Percentiles rank a stretch among this genome's conserved stretches.
phyloP scores from a whole-genome alignment of 495 filamentous ascomycete species.

The Podospora pseudopauciseta region DNA sequence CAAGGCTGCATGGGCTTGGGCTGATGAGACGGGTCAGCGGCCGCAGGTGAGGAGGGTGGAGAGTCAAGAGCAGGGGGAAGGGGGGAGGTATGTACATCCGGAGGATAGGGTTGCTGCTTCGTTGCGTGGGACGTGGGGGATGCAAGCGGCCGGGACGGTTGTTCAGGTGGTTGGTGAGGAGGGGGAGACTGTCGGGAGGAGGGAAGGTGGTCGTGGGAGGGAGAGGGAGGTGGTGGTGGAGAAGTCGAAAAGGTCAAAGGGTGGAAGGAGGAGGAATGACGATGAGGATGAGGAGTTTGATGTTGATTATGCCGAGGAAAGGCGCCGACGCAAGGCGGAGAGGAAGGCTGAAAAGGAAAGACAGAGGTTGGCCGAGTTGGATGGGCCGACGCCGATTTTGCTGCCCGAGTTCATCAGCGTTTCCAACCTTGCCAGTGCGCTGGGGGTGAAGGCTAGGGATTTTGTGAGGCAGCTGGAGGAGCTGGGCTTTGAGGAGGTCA shows the following conservation, averaged over 20 bases:
- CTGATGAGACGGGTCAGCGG: neutral
- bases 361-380: conserved; percentile 30
- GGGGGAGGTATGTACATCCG: neutral
- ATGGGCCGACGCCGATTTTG: conserved; percentile 52
- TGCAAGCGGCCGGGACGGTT: neutral
- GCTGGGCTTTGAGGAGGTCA: conserved; percentile 80
- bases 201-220: neutral
- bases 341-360: conserved; percentile 35
- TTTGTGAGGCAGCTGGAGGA: conserved; percentile 73
- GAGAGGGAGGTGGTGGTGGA: neutral
- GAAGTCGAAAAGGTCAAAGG: conserved; percentile 21
- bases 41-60: neutral
- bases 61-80: neutral
- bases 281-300: conserved; percentile 37
- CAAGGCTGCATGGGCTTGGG: neutral
- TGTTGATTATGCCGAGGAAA: conserved; percentile 29
- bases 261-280: conserved; percentile 14
- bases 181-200: neutral
- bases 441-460: conserved; percentile 64
- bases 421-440: conserved; percentile 71
- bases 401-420: conserved; percentile 91
- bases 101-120: neutral
- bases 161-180: neutral
- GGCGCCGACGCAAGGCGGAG: conserved; percentile 36
- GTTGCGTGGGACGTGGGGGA: neutral